Evolutionary conservation across 2,329 filamentous ascomycete species (phyloP).

Genomic region (Fusarium udum): DNA sequence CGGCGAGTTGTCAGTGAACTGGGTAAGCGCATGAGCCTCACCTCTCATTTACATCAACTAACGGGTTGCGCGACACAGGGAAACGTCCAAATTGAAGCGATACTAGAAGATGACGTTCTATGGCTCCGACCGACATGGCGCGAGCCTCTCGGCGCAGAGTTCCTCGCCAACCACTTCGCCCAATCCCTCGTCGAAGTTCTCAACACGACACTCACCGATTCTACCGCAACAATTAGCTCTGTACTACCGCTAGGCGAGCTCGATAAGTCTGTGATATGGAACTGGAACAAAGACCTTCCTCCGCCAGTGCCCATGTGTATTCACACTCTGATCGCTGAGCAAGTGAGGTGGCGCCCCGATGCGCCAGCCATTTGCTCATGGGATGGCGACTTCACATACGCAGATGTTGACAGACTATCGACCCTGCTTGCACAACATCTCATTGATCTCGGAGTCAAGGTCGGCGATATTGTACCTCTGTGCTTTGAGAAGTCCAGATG

Average conservation of each 20-base stretch:
- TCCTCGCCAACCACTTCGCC: constrained; percentile 38
- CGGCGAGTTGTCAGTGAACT: constrained; percentile 25
- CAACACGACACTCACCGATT: constrained; percentile 33
- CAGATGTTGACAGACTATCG: constrained; percentile 36
- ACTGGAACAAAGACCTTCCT: constrained; percentile 39
- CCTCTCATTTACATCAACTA: not conserved
- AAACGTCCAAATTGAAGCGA: constrained; percentile 38
- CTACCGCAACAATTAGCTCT: constrained; percentile 16
- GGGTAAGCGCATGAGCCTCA: constrained; percentile 23
- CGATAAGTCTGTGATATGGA: constrained; percentile 38
- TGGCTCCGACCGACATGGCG: constrained; percentile 37
- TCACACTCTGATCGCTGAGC: constrained; percentile 40
- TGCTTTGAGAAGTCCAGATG: constrained; percentile 48
- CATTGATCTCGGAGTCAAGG: constrained; percentile 33
- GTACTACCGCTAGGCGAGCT: constrained; percentile 35
- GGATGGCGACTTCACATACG: constrained; percentile 46
- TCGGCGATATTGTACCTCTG: constrained; percentile 43
- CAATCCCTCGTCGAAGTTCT: constrained; percentile 37
- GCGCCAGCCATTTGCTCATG: constrained; percentile 45
- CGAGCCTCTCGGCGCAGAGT: constrained; percentile 39
- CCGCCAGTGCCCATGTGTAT: constrained; percentile 29
- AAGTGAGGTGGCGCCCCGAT: constrained; percentile 35
- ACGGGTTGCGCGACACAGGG: constrained; percentile 19
- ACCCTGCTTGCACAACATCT: constrained; percentile 41
- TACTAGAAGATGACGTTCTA: constrained; percentile 26